Percentiles rank a stretch among this genome's conserved stretches.
These are phyloP conservation scores for Senna siamea DNA, from an alignment of 306 rosid species.

Conservation along the genomic window DNA sequence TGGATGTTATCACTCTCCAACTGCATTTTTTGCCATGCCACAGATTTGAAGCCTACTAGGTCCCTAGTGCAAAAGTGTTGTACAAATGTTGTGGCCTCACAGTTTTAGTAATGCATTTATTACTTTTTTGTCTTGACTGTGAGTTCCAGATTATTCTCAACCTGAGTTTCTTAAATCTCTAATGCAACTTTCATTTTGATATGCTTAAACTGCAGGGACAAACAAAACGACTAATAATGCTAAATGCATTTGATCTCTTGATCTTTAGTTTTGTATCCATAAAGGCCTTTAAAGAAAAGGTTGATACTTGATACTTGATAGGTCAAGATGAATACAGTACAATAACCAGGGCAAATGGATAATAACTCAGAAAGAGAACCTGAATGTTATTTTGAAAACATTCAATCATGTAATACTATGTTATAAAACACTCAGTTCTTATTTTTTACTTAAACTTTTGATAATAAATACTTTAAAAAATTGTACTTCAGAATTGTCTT, in stretches of 20 bases:
- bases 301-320: not conserved
- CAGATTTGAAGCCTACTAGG: slow-evolving; percentile 18
- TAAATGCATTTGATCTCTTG: slow-evolving; percentile 26
- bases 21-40: slow-evolving; percentile 33
- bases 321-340: too few relatives aligned
- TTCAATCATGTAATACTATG: too few relatives aligned
- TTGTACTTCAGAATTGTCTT: too few relatives aligned
- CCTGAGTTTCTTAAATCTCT: not conserved
- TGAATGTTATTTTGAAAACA: too few relatives aligned
- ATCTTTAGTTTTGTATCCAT: not conserved
- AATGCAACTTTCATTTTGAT: not conserved
- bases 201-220: slow-evolving; percentile 6
- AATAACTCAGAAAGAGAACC: too few relatives aligned
- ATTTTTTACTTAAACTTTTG: too few relatives aligned
- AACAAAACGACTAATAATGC: slow-evolving; percentile 25
- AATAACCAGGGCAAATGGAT: too few relatives aligned
- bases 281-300: not conserved
- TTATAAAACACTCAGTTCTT: too few relatives aligned
- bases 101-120: too few relatives aligned
- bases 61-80: slow-evolving; percentile 23
- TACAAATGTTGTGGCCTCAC: slow-evolving; percentile 25
- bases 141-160: not conserved
- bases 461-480: too few relatives aligned
- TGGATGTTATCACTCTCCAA: slow-evolving; percentile 33
- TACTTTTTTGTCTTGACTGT: not conserved